phyloP scores from a whole-genome alignment of 441 rosid species.

The Brassica hybrid region DNA sequence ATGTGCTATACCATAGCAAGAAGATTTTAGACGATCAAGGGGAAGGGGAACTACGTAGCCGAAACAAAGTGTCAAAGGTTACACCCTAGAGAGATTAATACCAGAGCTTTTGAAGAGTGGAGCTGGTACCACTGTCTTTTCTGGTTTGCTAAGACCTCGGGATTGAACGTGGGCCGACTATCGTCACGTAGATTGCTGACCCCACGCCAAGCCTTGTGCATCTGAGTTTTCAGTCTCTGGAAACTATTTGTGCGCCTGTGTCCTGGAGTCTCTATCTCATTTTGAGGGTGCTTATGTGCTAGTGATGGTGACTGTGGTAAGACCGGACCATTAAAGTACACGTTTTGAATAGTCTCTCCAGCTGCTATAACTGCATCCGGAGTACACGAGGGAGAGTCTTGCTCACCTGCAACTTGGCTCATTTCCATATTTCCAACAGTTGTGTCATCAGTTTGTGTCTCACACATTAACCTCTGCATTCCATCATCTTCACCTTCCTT shows the following conservation, averaged over 20 bases:
- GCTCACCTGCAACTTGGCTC: slow-evolving; percentile 58
- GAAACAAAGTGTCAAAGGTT: not conserved
- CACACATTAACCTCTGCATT: not conserved
- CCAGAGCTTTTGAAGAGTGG: slow-evolving; percentile 77
- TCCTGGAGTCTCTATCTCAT: slow-evolving; percentile 55
- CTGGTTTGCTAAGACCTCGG: slow-evolving; percentile 94
- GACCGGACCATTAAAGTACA: slow-evolving; percentile 45
- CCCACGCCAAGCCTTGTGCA: slow-evolving; percentile 95
- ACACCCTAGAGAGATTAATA: slow-evolving; percentile 40
- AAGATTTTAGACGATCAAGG: not conserved
- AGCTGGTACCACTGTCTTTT: slow-evolving; percentile 98
- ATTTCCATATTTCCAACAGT: slow-evolving; percentile 50
- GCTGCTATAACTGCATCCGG: slow-evolving; percentile 54
- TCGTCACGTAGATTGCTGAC: slow-evolving; percentile 61
- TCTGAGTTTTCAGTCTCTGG: slow-evolving; percentile 67
- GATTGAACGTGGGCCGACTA: slow-evolving; percentile 68
- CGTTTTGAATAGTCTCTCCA: slow-evolving; percentile 57
- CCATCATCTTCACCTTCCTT: slow-evolving; percentile 18
- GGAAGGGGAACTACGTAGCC: slow-evolving; percentile 5
- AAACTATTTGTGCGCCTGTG: slow-evolving; percentile 63
- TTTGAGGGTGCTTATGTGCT: slow-evolving; percentile 73
- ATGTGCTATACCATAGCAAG: not conserved
- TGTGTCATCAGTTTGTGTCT: slow-evolving; percentile 39
- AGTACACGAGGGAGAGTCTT: slow-evolving; percentile 42
- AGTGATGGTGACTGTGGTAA: slow-evolving; percentile 43